These are phyloP conservation scores for Cymbopogon flexuosus DNA, from an alignment of 202 grass and related monocot genomes.

Conservation along the genomic window DNA sequence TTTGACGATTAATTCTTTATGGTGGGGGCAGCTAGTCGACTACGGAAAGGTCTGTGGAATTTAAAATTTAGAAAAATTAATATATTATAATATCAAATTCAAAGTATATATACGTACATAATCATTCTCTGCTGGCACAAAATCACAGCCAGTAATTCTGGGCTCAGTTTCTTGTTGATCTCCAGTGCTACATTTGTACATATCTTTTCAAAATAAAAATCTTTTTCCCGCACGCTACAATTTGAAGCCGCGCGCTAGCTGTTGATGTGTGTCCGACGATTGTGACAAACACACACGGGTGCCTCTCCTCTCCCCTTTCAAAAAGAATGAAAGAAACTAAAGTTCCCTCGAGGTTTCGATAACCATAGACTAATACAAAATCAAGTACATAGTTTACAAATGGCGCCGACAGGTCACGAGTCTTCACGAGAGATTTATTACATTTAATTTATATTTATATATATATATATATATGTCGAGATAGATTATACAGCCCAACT, in stretches of 20 bases:
- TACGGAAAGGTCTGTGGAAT: no score
- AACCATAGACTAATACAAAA: not conserved
- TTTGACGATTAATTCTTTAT: no score
- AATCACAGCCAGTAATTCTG: no score
- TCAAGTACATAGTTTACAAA: not conserved
- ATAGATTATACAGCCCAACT: not conserved
- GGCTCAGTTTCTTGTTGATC: no score
- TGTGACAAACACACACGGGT: conserved; percentile 1
- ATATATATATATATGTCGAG: no score
- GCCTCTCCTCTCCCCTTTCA: not conserved
- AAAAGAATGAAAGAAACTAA: not conserved
- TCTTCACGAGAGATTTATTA: not conserved
- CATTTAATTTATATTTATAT: no score
- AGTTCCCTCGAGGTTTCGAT: not conserved
- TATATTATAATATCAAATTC: no score
- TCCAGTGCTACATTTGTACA: not conserved
- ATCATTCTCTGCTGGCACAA: no score
- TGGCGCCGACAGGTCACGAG: conserved; percentile 15
- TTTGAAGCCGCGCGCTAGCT: not conserved
- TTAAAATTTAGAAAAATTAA: not conserved
- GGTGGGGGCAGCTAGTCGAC: no score
- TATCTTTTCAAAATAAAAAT: not conserved
- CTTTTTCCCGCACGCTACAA: not conserved
- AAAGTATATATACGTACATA: no score
- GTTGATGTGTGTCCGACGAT: not conserved